Evolutionary conservation across 176 grass and related monocot genomes (phyloP), one percentile per base, ranked within the genome.

Genomic region (Avena insularis): DNA sequence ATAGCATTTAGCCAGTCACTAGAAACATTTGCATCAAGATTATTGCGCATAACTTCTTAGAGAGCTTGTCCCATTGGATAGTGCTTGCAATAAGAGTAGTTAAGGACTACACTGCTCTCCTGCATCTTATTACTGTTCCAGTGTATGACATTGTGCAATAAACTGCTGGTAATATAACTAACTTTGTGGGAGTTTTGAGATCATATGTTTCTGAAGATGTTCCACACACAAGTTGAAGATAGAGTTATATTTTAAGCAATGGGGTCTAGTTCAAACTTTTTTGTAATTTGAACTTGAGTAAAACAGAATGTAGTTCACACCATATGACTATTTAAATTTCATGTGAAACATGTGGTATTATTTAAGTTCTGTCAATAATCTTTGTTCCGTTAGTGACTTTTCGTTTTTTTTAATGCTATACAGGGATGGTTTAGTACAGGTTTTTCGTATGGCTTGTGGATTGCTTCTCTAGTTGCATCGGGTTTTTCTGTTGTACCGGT

Each of bases 381-480:
- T 46, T 53, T 1, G 19, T 33, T 69, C 20, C 73, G 29, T 54
- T 50, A 48, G 20, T 79, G 40, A 85, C 23, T 67, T 16, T 69
- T 29, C 27, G 4, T 35, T 71, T 14, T n/a, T n/a, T 77, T 79
- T 46, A 48, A 43, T 87, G 36, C 58, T 87, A 71, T 89, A 38
- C 70, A 98, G 94, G 92, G 97, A 35, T 96, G 93, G 97, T 96
- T 89, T 87, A 94, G 94, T 83, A 90, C 92, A 68, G 90, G 94
- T 40, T 98, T 98, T 90, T 92, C 93, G 21, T 98, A 98, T 89
- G 97, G 97, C 79, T 87, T 98, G 75, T 98, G 97, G 97, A 91
- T 98, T 84, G 97, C 92, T 68, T 73, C 93, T 86, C 77, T 96
- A 85, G 97, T 98, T 6, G 79, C 97, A 87, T 98, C 92, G 62